These are phyloP conservation scores for Penicillium brevicompactum DNA, from an alignment of 2,329 filamentous ascomycete species.

Conservation along the genomic window DNA sequence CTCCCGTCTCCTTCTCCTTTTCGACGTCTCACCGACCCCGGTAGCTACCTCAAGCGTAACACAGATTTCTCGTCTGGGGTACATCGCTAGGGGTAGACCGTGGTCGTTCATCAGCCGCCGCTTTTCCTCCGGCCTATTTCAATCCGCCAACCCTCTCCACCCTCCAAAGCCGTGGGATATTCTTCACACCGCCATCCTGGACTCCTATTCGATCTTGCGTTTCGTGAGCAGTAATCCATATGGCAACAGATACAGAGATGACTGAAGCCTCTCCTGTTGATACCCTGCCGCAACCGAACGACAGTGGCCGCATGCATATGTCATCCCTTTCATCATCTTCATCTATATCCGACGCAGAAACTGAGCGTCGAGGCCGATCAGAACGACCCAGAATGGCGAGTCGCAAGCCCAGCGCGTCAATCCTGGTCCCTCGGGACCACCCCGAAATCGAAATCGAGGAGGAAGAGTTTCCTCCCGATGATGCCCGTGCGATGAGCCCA, in stretches of 20 bases:
- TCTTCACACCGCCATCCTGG: constrained; percentile 22
- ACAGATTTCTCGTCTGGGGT: constrained; percentile 40
- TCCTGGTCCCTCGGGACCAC: constrained; percentile 78
- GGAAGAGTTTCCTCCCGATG: constrained; percentile 78
- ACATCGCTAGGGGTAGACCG: constrained; percentile 42
- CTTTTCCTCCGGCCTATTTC: neutral
- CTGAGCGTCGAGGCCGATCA: constrained; percentile 47
- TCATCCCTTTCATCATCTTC: constrained; percentile 49
- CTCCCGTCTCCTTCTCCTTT: neutral
- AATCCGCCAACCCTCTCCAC: neutral
- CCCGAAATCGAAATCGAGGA: constrained; percentile 72
- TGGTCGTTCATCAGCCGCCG: constrained; percentile 22
- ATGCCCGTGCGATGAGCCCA: constrained; percentile 93
- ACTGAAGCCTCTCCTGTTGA: constrained; percentile 42
- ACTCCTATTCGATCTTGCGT: constrained; percentile 20
- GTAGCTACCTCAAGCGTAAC: constrained; percentile 42
- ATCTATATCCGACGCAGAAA: constrained; percentile 51
- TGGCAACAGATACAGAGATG: constrained; percentile 41
- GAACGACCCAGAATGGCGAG: constrained; percentile 69
- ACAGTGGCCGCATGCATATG: constrained; percentile 42
- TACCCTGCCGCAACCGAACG: constrained; percentile 43
- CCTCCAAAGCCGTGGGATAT: neutral
- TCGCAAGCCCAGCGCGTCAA: constrained; percentile 78
- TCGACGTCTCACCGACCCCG: constrained; percentile 21
- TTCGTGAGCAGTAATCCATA: constrained; percentile 27